Conservation (phyloP, 176 grass and related monocot genomes). For the Secale cereale region DNA sequence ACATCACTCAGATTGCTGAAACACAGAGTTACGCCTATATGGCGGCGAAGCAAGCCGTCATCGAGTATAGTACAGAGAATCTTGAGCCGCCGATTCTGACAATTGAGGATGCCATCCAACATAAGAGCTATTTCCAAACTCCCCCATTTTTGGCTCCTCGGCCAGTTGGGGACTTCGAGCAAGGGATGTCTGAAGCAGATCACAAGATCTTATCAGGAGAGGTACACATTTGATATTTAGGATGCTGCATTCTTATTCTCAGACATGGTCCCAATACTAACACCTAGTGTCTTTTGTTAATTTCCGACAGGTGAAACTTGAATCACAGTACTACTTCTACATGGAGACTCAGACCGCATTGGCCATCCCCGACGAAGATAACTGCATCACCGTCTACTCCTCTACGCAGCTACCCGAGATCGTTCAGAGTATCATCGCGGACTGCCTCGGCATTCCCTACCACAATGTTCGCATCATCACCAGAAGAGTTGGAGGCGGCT, state of each 20-base stretch:
- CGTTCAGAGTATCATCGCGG: slow-evolving; percentile 44
- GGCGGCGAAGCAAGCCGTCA: slow-evolving; percentile 62
- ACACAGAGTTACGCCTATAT: slow-evolving; percentile 80
- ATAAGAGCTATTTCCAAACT: slow-evolving; percentile 49
- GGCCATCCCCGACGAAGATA: slow-evolving; percentile 85
- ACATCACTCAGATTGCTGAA: slow-evolving; percentile 58
- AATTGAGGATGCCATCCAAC: slow-evolving; percentile 64
- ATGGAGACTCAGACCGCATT: slow-evolving; percentile 65
- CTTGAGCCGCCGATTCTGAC: slow-evolving; percentile 74
- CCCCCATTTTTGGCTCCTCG: slow-evolving; percentile 46
- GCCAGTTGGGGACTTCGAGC: slow-evolving; percentile 58
- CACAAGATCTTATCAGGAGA: slow-evolving; percentile 75
- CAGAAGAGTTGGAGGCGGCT: slow-evolving; percentile 76
- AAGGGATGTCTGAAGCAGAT: slow-evolving; percentile 87
- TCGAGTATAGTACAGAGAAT: slow-evolving; percentile 64
- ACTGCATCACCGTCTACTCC: slow-evolving; percentile 61
- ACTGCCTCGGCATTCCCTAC: slow-evolving; percentile 60
- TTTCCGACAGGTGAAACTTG: slow-evolving; percentile 63
- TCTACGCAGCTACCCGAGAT: slow-evolving; percentile 49
- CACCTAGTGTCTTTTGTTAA: background rate
- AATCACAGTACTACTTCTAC: slow-evolving; percentile 86
- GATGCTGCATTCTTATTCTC: background rate
- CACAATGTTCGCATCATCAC: slow-evolving; percentile 80
- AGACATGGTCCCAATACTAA: background rate
- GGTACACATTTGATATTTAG: slow-evolving; percentile 20